Conservation (phyloP, 1,284 basidiomycete species). For the Cerioporus squamosus region DNA sequence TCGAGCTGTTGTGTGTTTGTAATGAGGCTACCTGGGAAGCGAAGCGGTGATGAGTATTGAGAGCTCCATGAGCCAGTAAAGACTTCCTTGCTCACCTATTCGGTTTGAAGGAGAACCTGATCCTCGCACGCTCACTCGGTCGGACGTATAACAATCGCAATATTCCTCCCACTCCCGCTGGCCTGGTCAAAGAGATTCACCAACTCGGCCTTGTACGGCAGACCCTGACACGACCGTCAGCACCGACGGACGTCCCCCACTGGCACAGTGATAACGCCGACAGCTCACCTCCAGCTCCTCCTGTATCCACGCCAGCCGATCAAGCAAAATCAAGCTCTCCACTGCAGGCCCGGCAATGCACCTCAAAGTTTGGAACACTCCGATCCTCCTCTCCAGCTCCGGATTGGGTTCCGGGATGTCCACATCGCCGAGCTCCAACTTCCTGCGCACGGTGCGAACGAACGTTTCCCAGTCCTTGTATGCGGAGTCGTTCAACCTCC, state of each 20-base stretch:
- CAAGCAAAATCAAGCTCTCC: slow-evolving; percentile 44
- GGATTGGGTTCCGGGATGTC: slow-evolving; percentile 7
- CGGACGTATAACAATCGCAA: slow-evolving; percentile 44
- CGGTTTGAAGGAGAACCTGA: no score
- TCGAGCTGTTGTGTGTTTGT: no score
- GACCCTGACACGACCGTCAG: background rate
- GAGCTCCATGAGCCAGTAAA: no score
- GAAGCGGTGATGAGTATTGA: no score
- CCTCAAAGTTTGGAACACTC: slow-evolving; percentile 44
- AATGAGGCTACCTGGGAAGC: no score
- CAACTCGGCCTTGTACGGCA: slow-evolving; percentile 41
- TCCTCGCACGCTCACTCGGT: background rate
- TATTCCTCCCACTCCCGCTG: slow-evolving; percentile 66
- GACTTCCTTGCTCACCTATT: no score
- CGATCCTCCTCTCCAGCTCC: slow-evolving; percentile 35
- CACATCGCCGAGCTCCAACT: slow-evolving; percentile 26
- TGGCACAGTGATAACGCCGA: background rate
- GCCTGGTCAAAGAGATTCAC: slow-evolving; percentile 72
- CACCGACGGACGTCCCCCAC: background rate
- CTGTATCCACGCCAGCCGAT: slow-evolving; percentile 40
- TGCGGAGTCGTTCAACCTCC: slow-evolving; percentile 38
- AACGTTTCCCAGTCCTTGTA: slow-evolving; percentile 41
- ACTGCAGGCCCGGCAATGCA: slow-evolving; percentile 45
- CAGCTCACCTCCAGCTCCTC: slow-evolving; percentile 33
- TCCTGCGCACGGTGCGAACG: slow-evolving; percentile 28